A percentile compares a stretch with the other conserved stretches of the same genome.
phyloP scores from a whole-genome alignment of 345 rosid species.

The Hypericum androsaemum region DNA sequence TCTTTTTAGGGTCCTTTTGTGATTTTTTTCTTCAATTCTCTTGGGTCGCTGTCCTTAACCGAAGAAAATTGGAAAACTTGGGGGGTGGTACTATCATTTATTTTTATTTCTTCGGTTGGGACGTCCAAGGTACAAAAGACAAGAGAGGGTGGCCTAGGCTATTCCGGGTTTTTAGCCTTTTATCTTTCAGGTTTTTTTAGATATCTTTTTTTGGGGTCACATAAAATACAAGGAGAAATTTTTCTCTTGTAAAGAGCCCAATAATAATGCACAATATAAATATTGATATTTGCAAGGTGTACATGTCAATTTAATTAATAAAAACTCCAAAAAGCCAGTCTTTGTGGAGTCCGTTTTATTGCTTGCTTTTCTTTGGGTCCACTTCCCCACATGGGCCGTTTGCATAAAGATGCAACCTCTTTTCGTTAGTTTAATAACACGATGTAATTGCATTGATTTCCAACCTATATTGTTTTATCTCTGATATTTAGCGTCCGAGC shows the following conservation, averaged over 20 bases:
- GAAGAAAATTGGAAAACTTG: conserved; percentile 17
- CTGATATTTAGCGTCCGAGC: not conserved
- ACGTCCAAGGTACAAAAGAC: conserved; percentile 6
- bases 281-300: conserved; percentile 32
- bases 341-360: conserved; percentile 27
- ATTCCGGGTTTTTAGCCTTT: too few species aligned
- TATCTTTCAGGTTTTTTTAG: conserved; percentile 12
- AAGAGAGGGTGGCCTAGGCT: conserved; percentile 10
- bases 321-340: conserved; percentile 19
- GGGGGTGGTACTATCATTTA: not conserved
- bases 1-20: not conserved
- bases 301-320: conserved; percentile 27
- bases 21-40: not conserved
- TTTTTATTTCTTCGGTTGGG: conserved; percentile 17
- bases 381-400: conserved; percentile 39
- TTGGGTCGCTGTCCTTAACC: conserved; percentile 17
- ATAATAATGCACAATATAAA: conserved; percentile 38
- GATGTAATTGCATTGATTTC: not conserved
- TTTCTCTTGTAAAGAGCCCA: conserved; percentile 18
- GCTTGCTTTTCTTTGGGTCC: conserved; percentile 29
- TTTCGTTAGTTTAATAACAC: not conserved
- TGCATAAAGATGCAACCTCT: conserved; percentile 22
- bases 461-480: too few species aligned
- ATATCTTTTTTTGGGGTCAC: conserved; percentile 25
- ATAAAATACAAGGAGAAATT: conserved; percentile 10